A percentile compares a stretch with the other conserved stretches of the same genome.
phyloP scores from a whole-genome alignment of 352 stramenopile genomes.

The Globisporangium cystogenes region DNA sequence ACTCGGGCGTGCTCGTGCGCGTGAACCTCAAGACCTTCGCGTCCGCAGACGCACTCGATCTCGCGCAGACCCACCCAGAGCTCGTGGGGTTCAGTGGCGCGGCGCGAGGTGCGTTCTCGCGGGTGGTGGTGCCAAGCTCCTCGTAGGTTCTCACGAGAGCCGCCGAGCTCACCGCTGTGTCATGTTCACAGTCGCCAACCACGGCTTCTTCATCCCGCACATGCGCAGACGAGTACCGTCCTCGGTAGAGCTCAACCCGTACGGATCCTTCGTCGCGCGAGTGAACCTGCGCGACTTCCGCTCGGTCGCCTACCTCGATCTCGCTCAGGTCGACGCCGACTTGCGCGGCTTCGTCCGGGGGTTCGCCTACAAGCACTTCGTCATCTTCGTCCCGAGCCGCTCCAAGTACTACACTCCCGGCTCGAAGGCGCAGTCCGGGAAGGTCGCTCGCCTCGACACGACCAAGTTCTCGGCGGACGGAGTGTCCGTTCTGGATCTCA shows the following conservation, averaged over 20 bases:
- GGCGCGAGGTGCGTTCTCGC: constrained; percentile 36
- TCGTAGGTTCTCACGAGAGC: neutral
- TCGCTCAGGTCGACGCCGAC: constrained; percentile 36
- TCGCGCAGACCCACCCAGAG: constrained; percentile 32
- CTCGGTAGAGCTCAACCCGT: constrained; percentile 37
- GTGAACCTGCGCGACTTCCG: constrained; percentile 63
- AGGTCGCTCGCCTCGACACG: constrained; percentile 68
- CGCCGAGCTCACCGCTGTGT: neutral
- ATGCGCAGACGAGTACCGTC: constrained; percentile 39
- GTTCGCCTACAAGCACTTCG: constrained; percentile 72
- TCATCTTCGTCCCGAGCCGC: constrained; percentile 60
- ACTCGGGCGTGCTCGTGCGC: constrained; percentile 54
- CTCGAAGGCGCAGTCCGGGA: constrained; percentile 38
- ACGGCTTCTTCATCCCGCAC: constrained; percentile 71
- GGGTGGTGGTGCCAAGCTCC: no score
- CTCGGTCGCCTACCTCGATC: constrained; percentile 41
- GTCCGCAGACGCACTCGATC: constrained; percentile 40
- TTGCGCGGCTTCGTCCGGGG: constrained; percentile 62
- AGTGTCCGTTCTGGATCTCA: constrained; percentile 52
- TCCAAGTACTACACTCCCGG: constrained; percentile 20
- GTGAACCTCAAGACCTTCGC: constrained; percentile 49
- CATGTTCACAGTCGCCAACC: constrained; percentile 40
- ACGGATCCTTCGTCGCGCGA: constrained; percentile 52
- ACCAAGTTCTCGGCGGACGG: constrained; percentile 45
- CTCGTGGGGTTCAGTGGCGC: constrained; percentile 66